A percentile compares a stretch with the other conserved stretches of the same genome.
phyloP scores from a whole-genome alignment of 2,329 filamentous ascomycete genomes.

The Rhynchosporium agropyri region DNA sequence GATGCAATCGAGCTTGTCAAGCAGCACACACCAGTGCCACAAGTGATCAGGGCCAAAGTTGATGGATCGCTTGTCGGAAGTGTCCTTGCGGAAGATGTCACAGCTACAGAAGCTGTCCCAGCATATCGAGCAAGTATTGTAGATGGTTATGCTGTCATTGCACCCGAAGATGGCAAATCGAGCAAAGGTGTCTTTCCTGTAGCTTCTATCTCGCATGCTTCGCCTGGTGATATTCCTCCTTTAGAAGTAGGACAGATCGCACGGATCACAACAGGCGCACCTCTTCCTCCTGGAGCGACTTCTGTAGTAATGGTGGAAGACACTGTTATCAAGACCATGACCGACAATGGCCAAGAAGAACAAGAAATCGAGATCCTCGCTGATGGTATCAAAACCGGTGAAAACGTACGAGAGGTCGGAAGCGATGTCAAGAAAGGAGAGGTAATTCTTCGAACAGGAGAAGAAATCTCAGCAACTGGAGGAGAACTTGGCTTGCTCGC shows the following conservation, averaged over 20 bases:
- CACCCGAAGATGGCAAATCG: conserved; percentile 57
- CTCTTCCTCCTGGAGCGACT: conserved; percentile 83
- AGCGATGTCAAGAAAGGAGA: conserved; percentile 77
- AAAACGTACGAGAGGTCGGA: conserved; percentile 90
- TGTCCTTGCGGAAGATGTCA: conserved; percentile 82
- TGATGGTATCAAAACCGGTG: conserved; percentile 70
- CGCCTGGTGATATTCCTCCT: conserved; percentile 65
- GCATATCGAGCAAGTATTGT: conserved; percentile 96
- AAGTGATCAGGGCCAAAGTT: conserved; percentile 61
- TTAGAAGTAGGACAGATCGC: conserved; percentile 77
- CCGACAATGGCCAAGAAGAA: conserved; percentile 82
- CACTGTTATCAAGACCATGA: conserved; percentile 74
- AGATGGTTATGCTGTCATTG: conserved; percentile 89
- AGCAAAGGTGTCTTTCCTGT: conserved; percentile 85
- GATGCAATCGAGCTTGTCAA: conserved; percentile 76
- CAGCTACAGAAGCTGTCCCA: conserved; percentile 79
- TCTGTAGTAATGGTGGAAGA: conserved; percentile 98
- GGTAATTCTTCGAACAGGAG: conserved; percentile 73
- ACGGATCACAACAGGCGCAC: conserved; percentile 92
- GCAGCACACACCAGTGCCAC: conserved; percentile 69
- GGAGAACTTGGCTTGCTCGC: conserved; percentile 91
- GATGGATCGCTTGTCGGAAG: conserved; percentile 69
- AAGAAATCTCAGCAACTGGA: conserved; percentile 81
- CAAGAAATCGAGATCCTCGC: conserved; percentile 85
- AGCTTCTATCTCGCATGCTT: conserved; percentile 81